Conservation (phyloP, 2,329 filamentous ascomycete genomes). For the Arthrobotrys musiformis region DNA sequence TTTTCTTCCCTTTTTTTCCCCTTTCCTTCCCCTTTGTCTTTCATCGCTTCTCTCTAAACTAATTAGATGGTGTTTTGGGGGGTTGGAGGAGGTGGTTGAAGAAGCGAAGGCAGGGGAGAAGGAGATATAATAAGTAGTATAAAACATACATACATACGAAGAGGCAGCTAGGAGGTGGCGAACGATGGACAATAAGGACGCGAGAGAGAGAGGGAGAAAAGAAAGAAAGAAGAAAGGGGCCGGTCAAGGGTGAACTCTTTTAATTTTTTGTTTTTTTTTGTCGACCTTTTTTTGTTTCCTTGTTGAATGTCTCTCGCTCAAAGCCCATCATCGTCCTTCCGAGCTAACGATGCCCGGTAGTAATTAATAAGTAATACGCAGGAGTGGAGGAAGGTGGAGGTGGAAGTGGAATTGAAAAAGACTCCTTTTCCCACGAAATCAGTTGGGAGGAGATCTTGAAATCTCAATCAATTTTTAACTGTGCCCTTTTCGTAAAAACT, state of each 20-base stretch:
- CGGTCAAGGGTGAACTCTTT: neutral
- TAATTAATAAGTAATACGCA: constrained; percentile 53
- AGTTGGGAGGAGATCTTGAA: constrained; percentile 19
- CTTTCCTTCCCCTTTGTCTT: constrained; percentile 39
- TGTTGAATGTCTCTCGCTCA: constrained; percentile 32
- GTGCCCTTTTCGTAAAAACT: no score
- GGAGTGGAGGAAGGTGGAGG: no score
- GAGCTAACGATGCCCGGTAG: constrained; percentile 22
- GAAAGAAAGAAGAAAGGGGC: neutral
- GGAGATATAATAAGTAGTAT: constrained; percentile 39
- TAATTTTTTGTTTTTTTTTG: neutral
- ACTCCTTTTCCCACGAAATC: neutral
- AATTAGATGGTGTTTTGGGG: constrained; percentile 31
- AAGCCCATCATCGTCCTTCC: constrained; percentile 28
- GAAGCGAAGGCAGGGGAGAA: neutral
- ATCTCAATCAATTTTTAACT: no score
- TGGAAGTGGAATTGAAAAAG: constrained; percentile 38
- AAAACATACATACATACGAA: no score
- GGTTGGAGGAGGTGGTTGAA: constrained; percentile 1
- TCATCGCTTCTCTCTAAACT: constrained; percentile 45
- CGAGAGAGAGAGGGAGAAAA: constrained; percentile 1
- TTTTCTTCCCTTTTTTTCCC: constrained; percentile 30
- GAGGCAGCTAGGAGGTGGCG: neutral
- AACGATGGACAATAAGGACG: neutral
- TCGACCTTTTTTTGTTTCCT: neutral